Conservation (phyloP, 2,329 filamentous ascomycete genomes). For the Teratosphaeria viscida region DNA sequence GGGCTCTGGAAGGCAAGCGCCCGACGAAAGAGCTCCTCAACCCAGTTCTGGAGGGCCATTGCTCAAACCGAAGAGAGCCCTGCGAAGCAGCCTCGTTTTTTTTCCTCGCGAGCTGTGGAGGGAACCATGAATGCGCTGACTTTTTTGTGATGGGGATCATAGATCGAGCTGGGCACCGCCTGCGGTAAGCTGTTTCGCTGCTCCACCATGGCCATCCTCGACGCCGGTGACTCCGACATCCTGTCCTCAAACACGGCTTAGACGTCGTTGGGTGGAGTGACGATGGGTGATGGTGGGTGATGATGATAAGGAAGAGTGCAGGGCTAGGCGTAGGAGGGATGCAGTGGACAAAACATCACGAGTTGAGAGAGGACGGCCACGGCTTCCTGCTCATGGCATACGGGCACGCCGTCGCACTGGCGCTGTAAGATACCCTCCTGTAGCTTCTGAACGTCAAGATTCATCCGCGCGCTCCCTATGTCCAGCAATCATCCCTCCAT, state of each 20-base stretch:
- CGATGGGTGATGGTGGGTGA: not conserved
- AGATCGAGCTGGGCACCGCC: constrained; percentile 97
- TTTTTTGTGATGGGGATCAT: constrained; percentile 22
- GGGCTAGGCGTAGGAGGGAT: not conserved
- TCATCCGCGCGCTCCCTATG: not conserved
- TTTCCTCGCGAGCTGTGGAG: constrained; percentile 60
- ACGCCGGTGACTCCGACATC: constrained; percentile 96
- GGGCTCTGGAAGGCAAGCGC: constrained; percentile 26
- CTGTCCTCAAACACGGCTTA: constrained; percentile 55
- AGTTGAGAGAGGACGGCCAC: not conserved
- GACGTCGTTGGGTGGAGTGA: not conserved
- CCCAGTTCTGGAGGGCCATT: not conserved
- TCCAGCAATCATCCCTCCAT: too few species aligned
- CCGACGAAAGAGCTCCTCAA: constrained; percentile 17
- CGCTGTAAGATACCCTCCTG: not conserved
- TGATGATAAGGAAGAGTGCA: not conserved
- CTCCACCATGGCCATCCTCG: constrained; percentile 93
- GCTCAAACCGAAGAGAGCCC: constrained; percentile 42
- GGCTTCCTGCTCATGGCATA: not conserved
- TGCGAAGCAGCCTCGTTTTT: constrained; percentile 66
- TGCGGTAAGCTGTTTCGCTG: constrained; percentile 99
- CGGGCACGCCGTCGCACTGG: not conserved
- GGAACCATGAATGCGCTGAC: constrained; percentile 48
- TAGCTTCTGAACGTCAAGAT: not conserved
- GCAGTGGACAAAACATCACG: not conserved